phyloP scores from a whole-genome alignment of 179 eudicot genomes.

The Spergularia azorica region DNA sequence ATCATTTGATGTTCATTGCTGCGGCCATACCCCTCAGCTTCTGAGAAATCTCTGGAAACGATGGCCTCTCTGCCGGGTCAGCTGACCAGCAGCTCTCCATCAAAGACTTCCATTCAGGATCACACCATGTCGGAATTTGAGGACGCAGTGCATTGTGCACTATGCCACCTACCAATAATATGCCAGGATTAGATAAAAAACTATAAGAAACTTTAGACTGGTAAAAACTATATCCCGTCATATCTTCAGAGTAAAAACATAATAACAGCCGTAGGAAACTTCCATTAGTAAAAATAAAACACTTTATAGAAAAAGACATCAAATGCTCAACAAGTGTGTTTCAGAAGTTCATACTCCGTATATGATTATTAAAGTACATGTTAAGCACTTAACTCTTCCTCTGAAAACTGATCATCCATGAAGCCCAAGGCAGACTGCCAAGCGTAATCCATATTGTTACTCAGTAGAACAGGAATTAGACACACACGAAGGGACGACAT shows the following conservation, averaged over 20 bases:
- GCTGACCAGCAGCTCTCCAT: slow-evolving; percentile 96
- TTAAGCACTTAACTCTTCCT: too few species aligned
- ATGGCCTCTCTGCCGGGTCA: slow-evolving; percentile 77
- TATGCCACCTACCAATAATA: slow-evolving; percentile 63
- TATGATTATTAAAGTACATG: too few species aligned
- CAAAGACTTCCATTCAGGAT: slow-evolving; percentile 95
- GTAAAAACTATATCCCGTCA: background rate
- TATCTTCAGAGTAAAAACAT: background rate
- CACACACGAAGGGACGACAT: too few species aligned
- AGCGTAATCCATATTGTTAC: background rate
- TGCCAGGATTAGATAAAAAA: background rate
- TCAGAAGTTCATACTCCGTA: background rate
- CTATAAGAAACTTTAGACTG: background rate
- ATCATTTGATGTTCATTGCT: slow-evolving; percentile 81
- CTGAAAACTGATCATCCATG: background rate
- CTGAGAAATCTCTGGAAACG: slow-evolving; percentile 90
- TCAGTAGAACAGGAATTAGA: too few species aligned
- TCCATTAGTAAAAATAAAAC: too few species aligned
- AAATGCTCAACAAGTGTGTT: background rate
- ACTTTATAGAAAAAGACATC: too few species aligned
- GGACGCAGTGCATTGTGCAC: slow-evolving; percentile 90
- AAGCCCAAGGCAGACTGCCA: background rate
- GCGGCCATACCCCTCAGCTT: slow-evolving; percentile 93
- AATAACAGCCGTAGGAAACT: background rate
- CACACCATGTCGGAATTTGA: slow-evolving; percentile 92